Evolutionary conservation across 208 protist species (phyloP), one percentile per base, ranked within the genome.

Genomic region (Trypanosoma rangeli): DNA sequence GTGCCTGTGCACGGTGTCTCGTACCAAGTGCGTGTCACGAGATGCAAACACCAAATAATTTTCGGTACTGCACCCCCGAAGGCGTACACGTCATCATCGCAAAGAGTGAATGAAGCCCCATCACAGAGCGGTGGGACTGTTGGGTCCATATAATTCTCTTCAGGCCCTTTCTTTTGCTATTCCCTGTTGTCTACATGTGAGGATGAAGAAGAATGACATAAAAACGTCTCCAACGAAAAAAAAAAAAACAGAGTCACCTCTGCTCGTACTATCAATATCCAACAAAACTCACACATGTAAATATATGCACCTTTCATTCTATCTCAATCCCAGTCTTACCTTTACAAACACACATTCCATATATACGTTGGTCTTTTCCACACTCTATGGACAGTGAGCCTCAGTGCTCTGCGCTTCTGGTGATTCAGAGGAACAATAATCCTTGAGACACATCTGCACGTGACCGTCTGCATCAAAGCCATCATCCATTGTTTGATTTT

Each of bases 391-490:
- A 16, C 20, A 5, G 13, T 16, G 13, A 22, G 3, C 20, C 12
- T 50, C 16, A 22, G 8, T 5, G 5, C 16, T 50, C 20, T 4
- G 46, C 4, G 46, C 28, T 31, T 5, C 10, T 18, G 44, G 24
- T 22, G 26, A 9, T 29, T 37, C 28, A 33, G 44, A 64, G 26
- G 42, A 33, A 5, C 16, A 5, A 37, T 64, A 71, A 29, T 64
- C 44, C 28, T 71, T 64, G 15, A 71, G 26, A 63, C 63, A 28
- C n/a, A 56, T 56, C 46, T 71, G 44, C 35, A 54, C 26, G 57
- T 64, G 66, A 22, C 42, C 15, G 64, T 71, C 66, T 5, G 66
- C 54, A 64, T 71, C 66, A 64, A 71, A 71, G n/a, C 56, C 56
- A 29, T 64, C 56, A 8, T 29, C 29, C n/a, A 31, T 28, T 31